Percentiles rank a stretch among this genome's conserved stretches.
Evolutionary conservation across 192 early-diverging fungal genomes (phyloP).

Genomic region (Borealophlyctis nickersoniae): DNA sequence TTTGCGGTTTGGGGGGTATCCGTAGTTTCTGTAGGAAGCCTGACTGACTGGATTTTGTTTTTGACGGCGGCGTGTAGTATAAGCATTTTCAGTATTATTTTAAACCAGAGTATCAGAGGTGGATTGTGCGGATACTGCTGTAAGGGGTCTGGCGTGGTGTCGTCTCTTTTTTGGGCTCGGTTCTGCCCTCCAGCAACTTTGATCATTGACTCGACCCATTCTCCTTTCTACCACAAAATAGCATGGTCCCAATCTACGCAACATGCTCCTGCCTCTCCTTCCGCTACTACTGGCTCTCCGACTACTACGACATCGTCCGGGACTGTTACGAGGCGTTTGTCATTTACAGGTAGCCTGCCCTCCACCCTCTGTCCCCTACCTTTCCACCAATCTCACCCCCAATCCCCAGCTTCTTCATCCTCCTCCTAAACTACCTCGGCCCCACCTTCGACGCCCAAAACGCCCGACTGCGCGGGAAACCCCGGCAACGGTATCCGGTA

Average conservation of each 20-base stretch:
- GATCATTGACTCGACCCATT: neutral
- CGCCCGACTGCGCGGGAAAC: constrained; percentile 38
- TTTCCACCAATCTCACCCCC: too few species aligned
- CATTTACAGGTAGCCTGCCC: constrained; percentile 51
- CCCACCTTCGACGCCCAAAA: constrained; percentile 41
- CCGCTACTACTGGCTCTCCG: constrained; percentile 64
- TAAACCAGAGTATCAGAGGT: constrained; percentile 68
- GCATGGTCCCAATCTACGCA: constrained; percentile 76
- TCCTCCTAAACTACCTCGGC: constrained; percentile 72
- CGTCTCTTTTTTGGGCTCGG: neutral
- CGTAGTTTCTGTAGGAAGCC: too few species aligned
- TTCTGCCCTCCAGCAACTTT: neutral
- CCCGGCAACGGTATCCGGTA: constrained; percentile 47
- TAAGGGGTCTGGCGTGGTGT: neutral
- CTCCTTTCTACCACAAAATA: constrained; percentile 2
- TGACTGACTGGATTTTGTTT: neutral
- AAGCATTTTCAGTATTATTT: constrained; percentile 30
- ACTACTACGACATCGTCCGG: constrained; percentile 67
- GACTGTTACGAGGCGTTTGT: constrained; percentile 79
- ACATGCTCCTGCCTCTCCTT: constrained; percentile 67
- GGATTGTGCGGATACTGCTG: constrained; percentile 71
- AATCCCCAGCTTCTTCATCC: constrained; percentile 55
- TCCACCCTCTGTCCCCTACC: too few species aligned
- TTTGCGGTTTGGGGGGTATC: neutral
- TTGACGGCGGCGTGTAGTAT: constrained; percentile 6